Base-by-base conservation (phyloP, 805 yeast genomes). In the Starmerella bacillaris region DNA sequence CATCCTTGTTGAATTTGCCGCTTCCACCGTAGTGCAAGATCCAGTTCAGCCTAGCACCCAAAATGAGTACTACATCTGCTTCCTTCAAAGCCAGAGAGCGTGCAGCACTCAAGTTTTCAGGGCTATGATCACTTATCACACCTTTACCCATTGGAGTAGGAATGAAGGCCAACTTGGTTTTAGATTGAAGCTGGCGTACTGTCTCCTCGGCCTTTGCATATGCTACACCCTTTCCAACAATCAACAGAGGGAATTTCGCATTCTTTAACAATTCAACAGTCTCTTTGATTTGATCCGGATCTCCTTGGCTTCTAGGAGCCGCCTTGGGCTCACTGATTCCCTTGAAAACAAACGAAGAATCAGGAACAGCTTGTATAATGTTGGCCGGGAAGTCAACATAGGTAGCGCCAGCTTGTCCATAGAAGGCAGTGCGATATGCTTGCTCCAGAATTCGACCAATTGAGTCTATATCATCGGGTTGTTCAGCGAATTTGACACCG, bases 101-200 rank as follows among this genome's bases (percentile, higher is more conserved):
- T 3, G 78, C 78, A 2, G 78, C 70, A 0, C 77, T 66, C 11
- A 70, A 61, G 43, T 74, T 74, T 21, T 61, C 48, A 0, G 45
- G 47, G 27, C 55, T 51, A 3, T 52, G 43, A 47, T 75, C 84
- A 3, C 68, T 57, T 1, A 75, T 54, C 1, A 74, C 68, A 7
- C 84, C 84, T 51, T 75, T 75, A 0, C 78, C 84, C 84, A 75
- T 75, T 3, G 84, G 82, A 0, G 83, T 74, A 7, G 83, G 79
- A 33, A 75, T 47, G 44, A 75, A 75, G 1, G 76, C 69, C 1
- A 74, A 33, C 7, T 56, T 46, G 34, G 69, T 65, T 1, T 35
- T 24, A 4, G 49, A 34, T 15, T 74, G 60, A 33, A 75, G 59
- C 0, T 43, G 27, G 2, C 65, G 51, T 6, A 74, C 39, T 2